Evolutionary conservation across 768 basidiomycete genomes (phyloP).

Genomic region (Tephrocybe sp.): DNA sequence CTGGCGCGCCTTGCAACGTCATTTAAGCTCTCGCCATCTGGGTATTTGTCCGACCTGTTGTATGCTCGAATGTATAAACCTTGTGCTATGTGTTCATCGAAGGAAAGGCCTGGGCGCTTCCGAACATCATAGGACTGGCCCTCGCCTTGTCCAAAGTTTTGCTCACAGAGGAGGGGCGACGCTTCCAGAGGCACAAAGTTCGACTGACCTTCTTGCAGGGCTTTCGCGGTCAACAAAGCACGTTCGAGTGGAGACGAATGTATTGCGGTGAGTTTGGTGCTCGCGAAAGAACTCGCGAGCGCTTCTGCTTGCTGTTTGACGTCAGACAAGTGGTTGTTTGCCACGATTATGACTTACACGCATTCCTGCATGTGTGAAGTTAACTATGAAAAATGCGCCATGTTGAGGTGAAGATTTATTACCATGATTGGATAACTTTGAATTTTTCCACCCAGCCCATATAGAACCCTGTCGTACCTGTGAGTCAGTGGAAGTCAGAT

Average conservation of each 20-base stretch:
- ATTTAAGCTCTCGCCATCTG: constrained; percentile 69
- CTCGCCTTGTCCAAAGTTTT: constrained; percentile 70
- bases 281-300: constrained; percentile 52
- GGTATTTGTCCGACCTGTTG: constrained; percentile 52
- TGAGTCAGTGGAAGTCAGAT: neutral
- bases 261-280: constrained; percentile 51
- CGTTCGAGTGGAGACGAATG: constrained; percentile 69
- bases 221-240: constrained; percentile 59
- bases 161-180: constrained; percentile 61
- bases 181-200: constrained; percentile 44
- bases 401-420: constrained; percentile 16
- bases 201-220: constrained; percentile 48
- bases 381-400: neutral
- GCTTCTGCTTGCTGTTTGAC: constrained; percentile 59
- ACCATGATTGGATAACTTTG: constrained; percentile 77
- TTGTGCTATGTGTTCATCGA: constrained; percentile 49
- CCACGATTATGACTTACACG: constrained; percentile 34
- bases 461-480: constrained; percentile 28
- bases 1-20: constrained; percentile 62
- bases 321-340: neutral
- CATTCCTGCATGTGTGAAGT: constrained; percentile 42
- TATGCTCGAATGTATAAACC: constrained; percentile 53
- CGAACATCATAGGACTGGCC: constrained; percentile 50
- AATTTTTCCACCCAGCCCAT: constrained; percentile 80
- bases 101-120: constrained; percentile 27